Percentiles rank a stretch among this genome's conserved stretches.
Conservation (phyloP, 2,329 filamentous ascomycete species). For the Penicillium sp. region DNA sequence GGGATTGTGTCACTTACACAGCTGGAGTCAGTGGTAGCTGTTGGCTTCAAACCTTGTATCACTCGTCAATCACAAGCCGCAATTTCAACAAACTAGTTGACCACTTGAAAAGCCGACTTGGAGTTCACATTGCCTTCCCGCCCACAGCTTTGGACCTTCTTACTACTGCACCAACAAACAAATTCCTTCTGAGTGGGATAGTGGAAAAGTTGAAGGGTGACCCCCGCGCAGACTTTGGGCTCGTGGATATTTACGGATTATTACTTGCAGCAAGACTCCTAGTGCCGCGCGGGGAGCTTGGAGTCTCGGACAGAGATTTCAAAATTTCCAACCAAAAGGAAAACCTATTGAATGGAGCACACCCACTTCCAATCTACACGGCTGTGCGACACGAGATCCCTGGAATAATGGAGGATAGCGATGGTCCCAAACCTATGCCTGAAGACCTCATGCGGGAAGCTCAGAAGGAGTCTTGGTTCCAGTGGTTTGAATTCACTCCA, state of each 20-base stretch:
- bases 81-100: constrained; percentile 73
- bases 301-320: constrained; percentile 75
- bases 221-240: constrained; percentile 76
- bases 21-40: constrained; percentile 95
- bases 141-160: constrained; percentile 80
- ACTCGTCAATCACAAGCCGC: constrained; percentile 74
- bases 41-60: constrained; percentile 88
- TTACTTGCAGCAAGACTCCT: constrained; percentile 82
- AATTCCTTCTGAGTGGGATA: constrained; percentile 82
- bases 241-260: constrained; percentile 92
- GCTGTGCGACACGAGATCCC: constrained; percentile 96
- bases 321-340: constrained; percentile 87
- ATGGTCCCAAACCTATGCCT: constrained; percentile 32
- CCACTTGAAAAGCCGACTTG: constrained; percentile 83
- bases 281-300: constrained; percentile 82
- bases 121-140: constrained; percentile 90
- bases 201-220: constrained; percentile 92
- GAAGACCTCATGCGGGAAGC: constrained; percentile 52
- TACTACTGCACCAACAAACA: constrained; percentile 89
- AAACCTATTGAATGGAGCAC: constrained; percentile 75
- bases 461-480: constrained; percentile 80
- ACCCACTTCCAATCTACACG: constrained; percentile 93
- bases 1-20: constrained; percentile 93
- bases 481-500: constrained; percentile 95
- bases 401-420: constrained; percentile 49